Percentiles rank a stretch among this genome's conserved stretches.
phyloP scores from a whole-genome alignment of 371 early-diverging fungal species.

The Massospora cicadina region DNA sequence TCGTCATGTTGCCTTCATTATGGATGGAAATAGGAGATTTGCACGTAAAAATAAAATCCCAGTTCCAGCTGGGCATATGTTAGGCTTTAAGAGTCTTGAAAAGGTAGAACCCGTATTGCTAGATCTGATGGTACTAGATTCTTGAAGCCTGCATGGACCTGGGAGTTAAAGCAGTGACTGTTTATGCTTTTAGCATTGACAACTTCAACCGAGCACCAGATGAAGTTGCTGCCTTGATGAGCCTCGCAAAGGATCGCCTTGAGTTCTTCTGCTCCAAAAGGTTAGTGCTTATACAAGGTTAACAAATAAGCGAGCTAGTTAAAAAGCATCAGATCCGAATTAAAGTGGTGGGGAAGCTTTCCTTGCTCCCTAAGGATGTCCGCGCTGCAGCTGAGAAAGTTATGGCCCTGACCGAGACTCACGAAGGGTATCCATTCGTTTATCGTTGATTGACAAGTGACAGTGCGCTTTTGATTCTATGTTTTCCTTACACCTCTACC shows the following conservation, averaged over 20 bases:
- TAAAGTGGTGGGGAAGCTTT: slow-evolving; percentile 64
- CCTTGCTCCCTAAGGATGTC: slow-evolving; percentile 47
- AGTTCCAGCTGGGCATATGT: slow-evolving; percentile 54
- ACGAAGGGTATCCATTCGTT: slow-evolving; percentile 30
- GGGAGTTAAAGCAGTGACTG: slow-evolving; percentile 79
- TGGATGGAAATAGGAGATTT: slow-evolving; percentile 98
- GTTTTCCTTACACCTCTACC: slow-evolving; percentile 91
- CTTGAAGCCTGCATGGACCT: slow-evolving; percentile 73
- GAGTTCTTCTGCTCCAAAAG: slow-evolving; percentile 46
- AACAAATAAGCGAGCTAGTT: slow-evolving; percentile 40
- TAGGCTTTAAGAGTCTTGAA: slow-evolving; percentile 62
- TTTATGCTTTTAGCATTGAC: slow-evolving; percentile 95
- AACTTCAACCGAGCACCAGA: slow-evolving; percentile 86
- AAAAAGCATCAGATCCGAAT: slow-evolving; percentile 53
- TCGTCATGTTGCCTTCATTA: slow-evolving; percentile 89
- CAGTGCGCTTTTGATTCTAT: slow-evolving; percentile 73
- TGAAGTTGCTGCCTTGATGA: slow-evolving; percentile 85
- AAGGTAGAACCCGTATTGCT: slow-evolving; percentile 24
- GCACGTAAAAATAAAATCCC: slow-evolving; percentile 39
- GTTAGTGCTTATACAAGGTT: slow-evolving; percentile 20
- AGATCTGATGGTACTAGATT: slow-evolving; percentile 25
- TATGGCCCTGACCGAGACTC: slow-evolving; percentile 42
- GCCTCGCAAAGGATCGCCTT: slow-evolving; percentile 59
- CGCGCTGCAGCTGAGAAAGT: slow-evolving; percentile 34
- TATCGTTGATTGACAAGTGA: background rate